phyloP scores from a whole-genome alignment of 345 rosid species.

The Eucalyptus polybractea region DNA sequence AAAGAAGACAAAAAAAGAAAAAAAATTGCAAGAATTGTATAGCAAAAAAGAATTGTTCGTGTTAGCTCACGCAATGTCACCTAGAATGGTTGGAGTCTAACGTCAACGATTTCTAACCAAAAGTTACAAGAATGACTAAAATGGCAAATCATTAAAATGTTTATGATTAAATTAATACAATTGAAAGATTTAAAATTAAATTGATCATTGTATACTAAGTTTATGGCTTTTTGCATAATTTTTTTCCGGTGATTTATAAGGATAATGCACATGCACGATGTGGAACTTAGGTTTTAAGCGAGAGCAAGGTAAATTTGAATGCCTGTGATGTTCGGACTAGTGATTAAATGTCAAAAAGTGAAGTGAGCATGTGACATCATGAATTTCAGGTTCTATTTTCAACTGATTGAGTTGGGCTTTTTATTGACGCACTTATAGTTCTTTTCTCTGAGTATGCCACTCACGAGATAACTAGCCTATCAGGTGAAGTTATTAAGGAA shows the following conservation, averaged over 20 bases:
- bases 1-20: no score
- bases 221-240: not conserved
- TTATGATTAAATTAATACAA: not conserved
- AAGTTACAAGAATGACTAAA: accelerated
- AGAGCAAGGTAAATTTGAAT: not conserved
- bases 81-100: not conserved
- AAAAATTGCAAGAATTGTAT: not conserved
- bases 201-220: accelerated
- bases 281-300: not conserved
- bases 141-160: not conserved
- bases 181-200: not conserved
- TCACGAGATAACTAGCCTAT: no score
- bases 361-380: not conserved
- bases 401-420: no score
- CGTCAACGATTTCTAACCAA: accelerated
- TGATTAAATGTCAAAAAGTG: not conserved
- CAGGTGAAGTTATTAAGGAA: no score
- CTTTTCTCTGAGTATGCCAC: no score
- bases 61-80: not conserved
- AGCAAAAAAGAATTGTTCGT: no score
- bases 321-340: not conserved
- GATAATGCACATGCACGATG: not conserved
- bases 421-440: no score
- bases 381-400: no score
- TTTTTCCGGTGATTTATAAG: not conserved